Evolutionary conservation across 1,284 basidiomycete genomes (phyloP), one percentile per base, ranked within the genome.

Genomic region (Sparassis latifolia): DNA sequence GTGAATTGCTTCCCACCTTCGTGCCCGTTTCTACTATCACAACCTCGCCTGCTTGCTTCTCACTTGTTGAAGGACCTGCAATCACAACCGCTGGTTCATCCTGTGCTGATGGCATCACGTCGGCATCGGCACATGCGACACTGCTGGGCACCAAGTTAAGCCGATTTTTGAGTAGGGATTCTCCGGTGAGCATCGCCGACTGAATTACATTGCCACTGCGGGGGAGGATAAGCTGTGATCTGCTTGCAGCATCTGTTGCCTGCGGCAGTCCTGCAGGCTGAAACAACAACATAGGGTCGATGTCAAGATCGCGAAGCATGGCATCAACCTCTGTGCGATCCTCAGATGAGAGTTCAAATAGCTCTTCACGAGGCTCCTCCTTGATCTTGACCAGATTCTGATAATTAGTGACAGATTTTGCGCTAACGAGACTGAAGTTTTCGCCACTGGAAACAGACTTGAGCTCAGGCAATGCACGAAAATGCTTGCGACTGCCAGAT

Each of bases 341-440:
- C 29, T 51, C 46, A 2, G 49, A 28, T 0, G 52, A 48, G 0
- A 54, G 44, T 28, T 54, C 47, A 4, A 54, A 9, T 2, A 51
- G 47, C 5, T 46, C 44, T 9, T 51, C 49, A 0, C 30, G 27
- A 1, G 46, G 40, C 32, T 54, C 52, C 7, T 51, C 40, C 49
- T 54, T 54, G 49, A 54, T 31, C 10, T 9, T 35, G 27, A 42
- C 30, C 0, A 54, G 33, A 2, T 27, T 20, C 4, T 54, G 47
- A n/a, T 51, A 33, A 1, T 31, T 46, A 0, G 47, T 44, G 2
- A 47, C 37, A 4, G 27, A n/a, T 5, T 20, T 30, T 42, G 42
- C 33, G 31, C 40, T 30, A n/a, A 44, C 20, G 10, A 54, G 6
- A 4, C 52, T 49, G 32, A 54, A 54, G 0, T 38, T 35, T 33